Conservation (phyloP, 768 basidiomycete species). For the Inosperma sp. region DNA sequence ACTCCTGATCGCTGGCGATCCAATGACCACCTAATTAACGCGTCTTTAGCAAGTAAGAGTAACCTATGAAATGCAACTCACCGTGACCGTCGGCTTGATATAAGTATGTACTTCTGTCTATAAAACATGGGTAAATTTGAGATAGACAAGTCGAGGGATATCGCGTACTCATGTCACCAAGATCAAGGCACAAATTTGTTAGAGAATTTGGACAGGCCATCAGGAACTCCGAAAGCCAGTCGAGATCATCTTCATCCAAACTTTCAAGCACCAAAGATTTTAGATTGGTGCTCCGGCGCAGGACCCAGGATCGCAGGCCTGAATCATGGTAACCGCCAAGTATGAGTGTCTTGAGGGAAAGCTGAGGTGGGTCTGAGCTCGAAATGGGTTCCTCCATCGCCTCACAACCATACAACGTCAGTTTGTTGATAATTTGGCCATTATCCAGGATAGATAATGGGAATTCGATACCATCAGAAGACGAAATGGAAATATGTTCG, state of each 20-base stretch:
- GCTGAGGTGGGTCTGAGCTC: neutral
- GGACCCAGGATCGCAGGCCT: neutral
- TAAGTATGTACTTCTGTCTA: too few species aligned
- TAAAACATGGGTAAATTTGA: too few species aligned
- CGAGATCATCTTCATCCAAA: neutral
- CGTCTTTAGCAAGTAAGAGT: too few species aligned
- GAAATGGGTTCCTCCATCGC: neutral
- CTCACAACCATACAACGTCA: neutral
- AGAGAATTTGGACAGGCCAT: neutral
- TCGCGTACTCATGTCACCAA: neutral
- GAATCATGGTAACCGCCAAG: neutral
- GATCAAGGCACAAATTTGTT: neutral
- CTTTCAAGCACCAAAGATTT: neutral
- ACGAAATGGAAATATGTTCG: neutral
- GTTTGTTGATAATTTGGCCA: neutral
- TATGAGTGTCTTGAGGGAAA: neutral
- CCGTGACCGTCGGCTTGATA: too few species aligned
- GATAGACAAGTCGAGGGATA: neutral
- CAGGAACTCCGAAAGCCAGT: neutral
- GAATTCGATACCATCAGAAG: neutral
- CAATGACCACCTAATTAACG: too few species aligned
- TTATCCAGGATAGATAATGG: neutral
- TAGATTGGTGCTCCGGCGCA: neutral
- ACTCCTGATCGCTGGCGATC: too few species aligned
- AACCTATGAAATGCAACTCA: too few species aligned